Base-by-base conservation (phyloP, 345 rosid genomes). In the Salix koriyanagi region DNA sequence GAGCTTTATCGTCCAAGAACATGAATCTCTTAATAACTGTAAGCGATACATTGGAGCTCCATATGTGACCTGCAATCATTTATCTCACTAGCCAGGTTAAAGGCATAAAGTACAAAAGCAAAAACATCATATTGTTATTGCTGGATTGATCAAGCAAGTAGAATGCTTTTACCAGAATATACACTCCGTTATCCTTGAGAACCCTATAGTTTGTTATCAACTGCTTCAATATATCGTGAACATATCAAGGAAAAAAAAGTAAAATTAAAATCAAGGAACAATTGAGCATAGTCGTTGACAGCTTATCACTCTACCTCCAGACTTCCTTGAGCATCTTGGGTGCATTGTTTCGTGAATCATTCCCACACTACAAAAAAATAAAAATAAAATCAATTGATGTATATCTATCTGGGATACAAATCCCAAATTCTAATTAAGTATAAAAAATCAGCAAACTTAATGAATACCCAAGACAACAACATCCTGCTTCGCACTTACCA, bases 141-240 rank as follows among this genome's bases (percentile, higher is more conserved):
- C 26, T 46, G n/a, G 15, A 39, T 16, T 14, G 21, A 69, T 34
- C 6, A 46, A 46, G 4, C 65, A 74, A 58, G 75, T 30, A 23
- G 5, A 60, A 71, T 50, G 46, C 16, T 44, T 48, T 82, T 87
- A 94, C 98, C 90, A 94, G 88, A 79, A 94, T 88, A 83, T 91
- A 94, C 66, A 91, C 87, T 89, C 94, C 98, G 79, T 84, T 82
- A 84, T 92, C 93, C 97, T 89, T 94, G 87, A 94, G 98, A 70
- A 92, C 98, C 97, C 98, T 92, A 92, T 85, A 94, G 92, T 86
- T 83, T 91, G 87, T 82, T 83, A 91, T 87, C 89, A 89, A 92
- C 98, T 90, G 92, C 92, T 88, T 94, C 94, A 91, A 91, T 94
- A 90, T 90, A 84, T 76, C 86, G 84, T 89, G 90, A 86, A 88